phyloP scores from a whole-genome alignment of 176 grass and related monocot genomes.

The Phoenix dactylifera region DNA sequence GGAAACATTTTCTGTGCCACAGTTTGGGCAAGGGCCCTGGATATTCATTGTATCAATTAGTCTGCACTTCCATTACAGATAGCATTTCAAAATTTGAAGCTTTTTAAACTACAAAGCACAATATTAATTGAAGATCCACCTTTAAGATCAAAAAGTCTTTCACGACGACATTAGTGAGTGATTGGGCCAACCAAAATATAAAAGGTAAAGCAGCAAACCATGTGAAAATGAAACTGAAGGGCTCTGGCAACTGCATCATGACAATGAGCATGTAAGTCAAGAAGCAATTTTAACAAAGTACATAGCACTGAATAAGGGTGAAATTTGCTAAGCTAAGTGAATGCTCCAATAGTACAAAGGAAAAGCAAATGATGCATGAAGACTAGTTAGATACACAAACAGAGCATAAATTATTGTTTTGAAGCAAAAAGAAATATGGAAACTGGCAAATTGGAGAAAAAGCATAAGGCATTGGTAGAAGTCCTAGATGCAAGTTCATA shows the following conservation, averaged over 20 bases:
- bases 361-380: too few species aligned
- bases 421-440: too few species aligned
- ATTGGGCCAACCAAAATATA: conserved; percentile 68
- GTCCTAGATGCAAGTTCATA: too few species aligned
- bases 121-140: conserved; percentile 32
- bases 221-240: conserved; percentile 92
- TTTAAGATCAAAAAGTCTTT: conserved; percentile 92
- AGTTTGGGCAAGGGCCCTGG: conserved; percentile 83
- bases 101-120: conserved; percentile 3
- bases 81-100: background rate
- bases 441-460: too few species aligned
- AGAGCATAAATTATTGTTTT: too few species aligned
- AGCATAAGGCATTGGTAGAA: too few species aligned
- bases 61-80: conserved; percentile 1
- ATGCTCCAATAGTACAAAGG: too few species aligned
- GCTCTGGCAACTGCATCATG: conserved; percentile 79
- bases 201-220: conserved; percentile 90
- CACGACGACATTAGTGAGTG: conserved; percentile 65
- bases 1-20: conserved; percentile 76
- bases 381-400: too few species aligned
- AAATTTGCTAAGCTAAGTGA: too few species aligned
- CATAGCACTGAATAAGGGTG: too few species aligned
- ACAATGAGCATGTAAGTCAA: conserved; percentile 16
- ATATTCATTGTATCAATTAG: conserved; percentile 23
- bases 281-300: background rate